A percentile compares a stretch with the other conserved stretches of the same genome.
These are phyloP conservation scores for Phanerochaete carnosa DNA, from an alignment of 768 basidiomycete species.

Conservation along the genomic window DNA sequence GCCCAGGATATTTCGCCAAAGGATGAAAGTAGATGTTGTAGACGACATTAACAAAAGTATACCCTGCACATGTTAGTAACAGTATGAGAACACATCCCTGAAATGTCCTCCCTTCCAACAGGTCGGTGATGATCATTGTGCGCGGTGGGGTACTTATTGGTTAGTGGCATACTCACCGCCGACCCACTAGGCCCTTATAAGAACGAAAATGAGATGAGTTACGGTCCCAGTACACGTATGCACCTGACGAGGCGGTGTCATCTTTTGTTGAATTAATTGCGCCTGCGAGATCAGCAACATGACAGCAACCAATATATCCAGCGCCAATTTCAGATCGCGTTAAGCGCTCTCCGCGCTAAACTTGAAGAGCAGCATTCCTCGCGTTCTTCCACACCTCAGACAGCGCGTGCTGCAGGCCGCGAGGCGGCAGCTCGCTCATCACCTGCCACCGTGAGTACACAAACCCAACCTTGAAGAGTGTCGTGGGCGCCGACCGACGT, in stretches of 20 bases:
- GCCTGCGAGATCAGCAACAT: too few relatives aligned
- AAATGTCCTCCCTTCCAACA: not conserved
- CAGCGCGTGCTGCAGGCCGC: slow-evolving; percentile 9
- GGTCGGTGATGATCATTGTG: too few relatives aligned
- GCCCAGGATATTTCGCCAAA: slow-evolving; percentile 8
- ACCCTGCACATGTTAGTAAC: not conserved
- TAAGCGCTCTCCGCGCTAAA: slow-evolving; percentile 7
- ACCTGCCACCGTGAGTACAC: slow-evolving; percentile 1
- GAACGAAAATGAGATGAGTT: too few relatives aligned
- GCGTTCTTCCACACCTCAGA: slow-evolving; percentile 11
- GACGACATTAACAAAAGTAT: not conserved
- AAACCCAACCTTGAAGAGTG: slow-evolving; percentile 12
- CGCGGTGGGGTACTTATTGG: too few relatives aligned
- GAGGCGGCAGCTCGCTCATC: not conserved
- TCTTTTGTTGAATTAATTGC: too few relatives aligned
- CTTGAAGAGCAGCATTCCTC: slow-evolving; percentile 5
- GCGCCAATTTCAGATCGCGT: too few relatives aligned
- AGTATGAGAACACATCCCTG: not conserved
- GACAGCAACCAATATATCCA: too few relatives aligned
- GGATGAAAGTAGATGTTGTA: slow-evolving; percentile 12
- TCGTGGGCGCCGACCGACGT: slow-evolving; percentile 11
- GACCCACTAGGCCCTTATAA: too few relatives aligned
- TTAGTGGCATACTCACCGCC: too few relatives aligned
- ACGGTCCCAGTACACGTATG: too few relatives aligned
- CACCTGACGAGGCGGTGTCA: too few relatives aligned